These are phyloP conservation scores for Salvia splendens DNA, from an alignment of 257 asterid genomes.

Conservation along the genomic window DNA sequence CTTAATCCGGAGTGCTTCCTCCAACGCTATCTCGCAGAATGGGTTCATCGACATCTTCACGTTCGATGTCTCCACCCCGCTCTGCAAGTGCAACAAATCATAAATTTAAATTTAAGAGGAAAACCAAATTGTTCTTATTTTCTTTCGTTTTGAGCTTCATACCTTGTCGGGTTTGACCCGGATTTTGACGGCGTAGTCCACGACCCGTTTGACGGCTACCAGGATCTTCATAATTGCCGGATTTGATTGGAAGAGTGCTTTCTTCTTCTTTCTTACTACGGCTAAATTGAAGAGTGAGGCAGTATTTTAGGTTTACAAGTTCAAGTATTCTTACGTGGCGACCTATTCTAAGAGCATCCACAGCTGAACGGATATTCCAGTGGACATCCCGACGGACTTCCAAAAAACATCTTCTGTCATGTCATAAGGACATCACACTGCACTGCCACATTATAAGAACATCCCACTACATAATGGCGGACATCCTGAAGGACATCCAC, in stretches of 20 bases:
- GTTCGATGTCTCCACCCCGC: slow-evolving; percentile 81
- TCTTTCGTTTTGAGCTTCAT: slow-evolving; percentile 1
- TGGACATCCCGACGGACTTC: no score
- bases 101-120: not conserved
- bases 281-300: no score
- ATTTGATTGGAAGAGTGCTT: not conserved
- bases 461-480: no score
- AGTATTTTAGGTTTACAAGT: not conserved
- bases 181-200: slow-evolving; percentile 95
- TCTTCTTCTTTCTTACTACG: not conserved
- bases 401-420: no score
- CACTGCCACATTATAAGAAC: no score
- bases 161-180: slow-evolving; percentile 95
- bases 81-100: slow-evolving; percentile 44
- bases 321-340: no score
- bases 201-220: slow-evolving; percentile 85
- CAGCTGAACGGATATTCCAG: no score
- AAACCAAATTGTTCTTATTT: not conserved
- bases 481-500: no score
- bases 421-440: no score
- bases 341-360: no score
- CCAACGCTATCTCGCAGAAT: slow-evolving; percentile 90
- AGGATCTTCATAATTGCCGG: slow-evolving; percentile 69
- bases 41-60: slow-evolving; percentile 99
- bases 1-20: slow-evolving; percentile 83